A percentile compares a stretch with the other conserved stretches of the same genome.
phyloP scores from a whole-genome alignment of 352 stramenopile genomes.

The Chrysophaeum taylorii region DNA sequence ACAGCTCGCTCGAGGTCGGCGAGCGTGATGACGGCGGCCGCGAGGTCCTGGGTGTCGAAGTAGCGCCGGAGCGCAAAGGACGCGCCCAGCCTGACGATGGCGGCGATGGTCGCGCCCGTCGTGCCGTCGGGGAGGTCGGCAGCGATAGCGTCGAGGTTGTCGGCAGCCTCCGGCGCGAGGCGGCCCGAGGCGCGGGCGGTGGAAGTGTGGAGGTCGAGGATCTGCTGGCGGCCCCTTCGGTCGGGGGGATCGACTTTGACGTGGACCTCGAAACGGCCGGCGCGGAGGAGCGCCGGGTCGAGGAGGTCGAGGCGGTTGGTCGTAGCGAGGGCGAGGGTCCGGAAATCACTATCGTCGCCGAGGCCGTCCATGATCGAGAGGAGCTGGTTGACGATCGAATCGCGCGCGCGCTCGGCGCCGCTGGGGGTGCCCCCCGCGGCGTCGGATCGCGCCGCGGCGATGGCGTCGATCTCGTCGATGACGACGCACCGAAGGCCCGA shows the following conservation, averaged over 20 bases:
- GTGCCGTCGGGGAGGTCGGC: not conserved
- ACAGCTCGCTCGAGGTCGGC: not conserved
- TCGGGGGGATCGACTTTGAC: constrained; percentile 49
- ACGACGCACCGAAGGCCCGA: constrained; percentile 44
- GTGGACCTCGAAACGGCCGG: constrained; percentile 54
- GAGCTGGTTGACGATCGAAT: constrained; percentile 48
- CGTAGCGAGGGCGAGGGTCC: constrained; percentile 50
- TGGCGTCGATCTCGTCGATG: constrained; percentile 56
- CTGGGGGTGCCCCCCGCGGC: constrained; percentile 41
- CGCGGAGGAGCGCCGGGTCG: constrained; percentile 44
- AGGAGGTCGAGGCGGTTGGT: constrained; percentile 54
- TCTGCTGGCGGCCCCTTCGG: constrained; percentile 36
- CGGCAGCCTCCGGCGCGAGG: not conserved
- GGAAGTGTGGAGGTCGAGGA: constrained; percentile 47
- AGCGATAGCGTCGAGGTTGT: not conserved
- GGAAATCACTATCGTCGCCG: constrained; percentile 25
- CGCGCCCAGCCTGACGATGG: not conserved
- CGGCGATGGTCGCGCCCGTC: not conserved
- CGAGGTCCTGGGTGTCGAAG: not conserved
- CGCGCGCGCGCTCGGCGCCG: constrained; percentile 40
- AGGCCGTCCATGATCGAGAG: constrained; percentile 56
- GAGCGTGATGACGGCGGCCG: not conserved
- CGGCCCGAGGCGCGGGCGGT: constrained; percentile 31
- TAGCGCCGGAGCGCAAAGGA: not conserved
- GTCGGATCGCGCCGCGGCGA: constrained; percentile 37